Conservation (phyloP, 2,329 filamentous ascomycete species). For the Ceratocystis albifundus region DNA sequence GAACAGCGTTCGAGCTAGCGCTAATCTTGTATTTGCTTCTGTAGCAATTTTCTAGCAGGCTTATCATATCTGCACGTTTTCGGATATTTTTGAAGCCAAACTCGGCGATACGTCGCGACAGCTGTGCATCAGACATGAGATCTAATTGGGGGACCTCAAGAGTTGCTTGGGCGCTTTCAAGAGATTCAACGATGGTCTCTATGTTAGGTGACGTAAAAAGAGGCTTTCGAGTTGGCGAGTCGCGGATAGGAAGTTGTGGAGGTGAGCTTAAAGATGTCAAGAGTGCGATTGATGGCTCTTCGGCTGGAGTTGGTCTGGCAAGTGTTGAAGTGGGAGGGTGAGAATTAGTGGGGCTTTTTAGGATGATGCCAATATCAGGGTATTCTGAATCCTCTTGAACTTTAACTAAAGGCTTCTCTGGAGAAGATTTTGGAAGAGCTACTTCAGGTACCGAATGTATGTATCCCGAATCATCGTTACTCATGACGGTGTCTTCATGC, state of each 20-base stretch:
- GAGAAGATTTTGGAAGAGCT: background rate
- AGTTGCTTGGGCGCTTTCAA: background rate
- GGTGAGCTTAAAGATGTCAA: constrained; percentile 4
- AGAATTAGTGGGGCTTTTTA: background rate
- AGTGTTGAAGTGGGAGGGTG: background rate
- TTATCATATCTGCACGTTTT: constrained; percentile 56
- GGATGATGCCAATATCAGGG: constrained; percentile 13
- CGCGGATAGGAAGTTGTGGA: constrained; percentile 14
- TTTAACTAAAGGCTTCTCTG: background rate
- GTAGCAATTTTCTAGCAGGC: constrained; percentile 61
- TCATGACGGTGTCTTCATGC: background rate
- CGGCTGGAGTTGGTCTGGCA: background rate
- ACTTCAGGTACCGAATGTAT: background rate
- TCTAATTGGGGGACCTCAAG: constrained; percentile 45
- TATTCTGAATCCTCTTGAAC: constrained; percentile 12
- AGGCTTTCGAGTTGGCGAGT: constrained; percentile 13
- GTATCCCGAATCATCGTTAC: background rate
- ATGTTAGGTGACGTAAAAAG: background rate
- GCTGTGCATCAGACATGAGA: constrained; percentile 49
- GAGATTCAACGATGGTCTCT: constrained; percentile 2
- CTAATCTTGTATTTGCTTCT: constrained; percentile 39
- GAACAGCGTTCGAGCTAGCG: background rate
- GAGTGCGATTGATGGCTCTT: background rate
- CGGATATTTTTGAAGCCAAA: constrained; percentile 66
- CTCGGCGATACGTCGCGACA: constrained; percentile 48